Evolutionary conservation across 495 filamentous ascomycete species (phyloP).

Genomic region (Extremus antarcticus): DNA sequence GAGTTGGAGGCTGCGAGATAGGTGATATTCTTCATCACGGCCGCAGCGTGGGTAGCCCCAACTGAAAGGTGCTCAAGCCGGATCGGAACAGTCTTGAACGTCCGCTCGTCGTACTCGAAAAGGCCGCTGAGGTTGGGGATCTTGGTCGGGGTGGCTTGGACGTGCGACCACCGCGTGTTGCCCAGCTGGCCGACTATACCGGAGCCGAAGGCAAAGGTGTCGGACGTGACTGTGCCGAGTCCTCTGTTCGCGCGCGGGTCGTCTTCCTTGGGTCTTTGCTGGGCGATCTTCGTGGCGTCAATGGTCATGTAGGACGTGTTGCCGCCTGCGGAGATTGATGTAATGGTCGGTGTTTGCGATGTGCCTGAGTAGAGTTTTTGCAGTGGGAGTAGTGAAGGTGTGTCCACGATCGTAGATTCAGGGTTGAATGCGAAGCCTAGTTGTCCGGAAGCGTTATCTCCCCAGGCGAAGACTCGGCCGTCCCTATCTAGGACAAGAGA

Average conservation of each 20-base stretch:
- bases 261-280: constrained; percentile 31
- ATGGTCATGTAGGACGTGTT: constrained; percentile 75
- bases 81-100: constrained; percentile 60
- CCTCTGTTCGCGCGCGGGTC: constrained; percentile 26
- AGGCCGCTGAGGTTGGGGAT: constrained; percentile 74
- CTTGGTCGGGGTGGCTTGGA: constrained; percentile 67
- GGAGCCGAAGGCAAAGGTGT: constrained; percentile 76
- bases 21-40: constrained; percentile 69
- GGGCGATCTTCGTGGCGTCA: constrained; percentile 53
- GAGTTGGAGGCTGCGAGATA: constrained; percentile 43
- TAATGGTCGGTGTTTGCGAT: constrained; percentile 48
- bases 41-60: constrained; percentile 68
- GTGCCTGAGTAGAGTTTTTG: constrained; percentile 59
- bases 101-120: constrained; percentile 71
- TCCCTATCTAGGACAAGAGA: constrained; percentile 63
- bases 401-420: constrained; percentile 51
- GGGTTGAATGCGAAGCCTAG: constrained; percentile 61
- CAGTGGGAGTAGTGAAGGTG: constrained; percentile 56
- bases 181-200: constrained; percentile 77
- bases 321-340: constrained; percentile 71
- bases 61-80: constrained; percentile 58
- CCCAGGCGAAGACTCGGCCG: constrained; percentile 76
- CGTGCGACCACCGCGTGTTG: constrained; percentile 81
- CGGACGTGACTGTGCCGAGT: constrained; percentile 48
- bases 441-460: constrained; percentile 82